A percentile compares a stretch with the other conserved stretches of the same genome.
These are phyloP conservation scores for Trametes meyenii DNA, from an alignment of 768 basidiomycete genomes.

Conservation along the genomic window DNA sequence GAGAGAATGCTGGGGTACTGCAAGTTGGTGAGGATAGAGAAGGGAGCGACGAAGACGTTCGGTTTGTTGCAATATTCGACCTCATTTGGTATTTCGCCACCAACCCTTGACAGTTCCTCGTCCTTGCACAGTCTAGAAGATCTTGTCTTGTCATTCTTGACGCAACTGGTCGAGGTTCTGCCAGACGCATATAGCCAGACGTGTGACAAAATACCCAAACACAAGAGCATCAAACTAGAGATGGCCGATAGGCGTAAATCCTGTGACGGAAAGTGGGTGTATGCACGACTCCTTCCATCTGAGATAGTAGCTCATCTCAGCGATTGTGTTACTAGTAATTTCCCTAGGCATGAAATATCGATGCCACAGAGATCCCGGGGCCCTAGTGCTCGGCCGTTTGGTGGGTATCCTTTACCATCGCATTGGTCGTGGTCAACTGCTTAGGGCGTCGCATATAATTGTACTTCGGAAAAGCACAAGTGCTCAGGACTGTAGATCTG, in stretches of 20 bases:
- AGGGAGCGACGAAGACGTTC: background rate
- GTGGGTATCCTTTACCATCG: slow-evolving; percentile 31
- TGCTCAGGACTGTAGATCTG: slow-evolving; percentile 66
- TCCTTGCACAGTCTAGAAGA: slow-evolving; percentile 23
- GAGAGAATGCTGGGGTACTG: background rate
- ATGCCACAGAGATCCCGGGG: slow-evolving; percentile 42
- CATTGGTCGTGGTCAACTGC: too few relatives aligned
- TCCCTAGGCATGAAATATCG: slow-evolving; percentile 29
- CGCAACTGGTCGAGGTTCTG: slow-evolving; percentile 24
- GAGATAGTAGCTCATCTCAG: too few relatives aligned
- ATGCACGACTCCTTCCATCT: background rate
- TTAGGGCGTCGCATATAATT: background rate
- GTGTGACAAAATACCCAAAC: background rate
- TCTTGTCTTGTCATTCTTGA: slow-evolving; percentile 27
- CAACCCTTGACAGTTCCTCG: slow-evolving; percentile 9
- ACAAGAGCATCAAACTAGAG: slow-evolving; percentile 37
- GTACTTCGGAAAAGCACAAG: slow-evolving; percentile 53
- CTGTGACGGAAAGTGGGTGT: slow-evolving; percentile 34
- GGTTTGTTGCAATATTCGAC: slow-evolving; percentile 1
- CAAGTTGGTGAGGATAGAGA: background rate
- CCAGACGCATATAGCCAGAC: slow-evolving; percentile 7
- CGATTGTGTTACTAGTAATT: slow-evolving; percentile 8
- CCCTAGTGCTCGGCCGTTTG: slow-evolving; percentile 45
- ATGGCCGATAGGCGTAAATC: slow-evolving; percentile 42
- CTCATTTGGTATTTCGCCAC: background rate